phyloP scores from a whole-genome alignment of 140 eudicot genomes.

The Cichorium intybus region DNA sequence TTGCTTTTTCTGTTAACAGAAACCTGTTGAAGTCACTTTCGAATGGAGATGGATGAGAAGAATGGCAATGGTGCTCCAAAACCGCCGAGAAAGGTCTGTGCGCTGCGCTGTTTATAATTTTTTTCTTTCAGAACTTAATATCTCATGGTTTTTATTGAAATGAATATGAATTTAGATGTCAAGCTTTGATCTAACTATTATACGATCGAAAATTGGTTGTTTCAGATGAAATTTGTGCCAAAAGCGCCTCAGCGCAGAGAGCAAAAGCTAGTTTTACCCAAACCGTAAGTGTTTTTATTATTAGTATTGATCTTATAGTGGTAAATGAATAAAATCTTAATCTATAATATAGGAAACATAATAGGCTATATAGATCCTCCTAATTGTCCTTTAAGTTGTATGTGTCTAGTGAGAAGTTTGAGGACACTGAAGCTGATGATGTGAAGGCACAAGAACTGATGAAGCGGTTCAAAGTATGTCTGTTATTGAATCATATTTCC shows the following conservation, averaged over 20 bases:
- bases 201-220: conserved; percentile 3
- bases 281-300: too few species aligned
- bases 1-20: not conserved
- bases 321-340: not conserved
- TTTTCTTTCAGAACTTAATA: not conserved
- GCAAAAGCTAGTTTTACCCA: conserved; percentile 49
- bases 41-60: conserved; percentile 29
- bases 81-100: conserved; percentile 32
- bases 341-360: not conserved
- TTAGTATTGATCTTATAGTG: not conserved
- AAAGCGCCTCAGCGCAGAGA: conserved; percentile 66
- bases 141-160: not conserved
- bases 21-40: not conserved
- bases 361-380: not conserved
- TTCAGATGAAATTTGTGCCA: conserved; percentile 65
- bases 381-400: not conserved
- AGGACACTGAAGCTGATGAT: conserved; percentile 46
- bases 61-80: conserved; percentile 4
- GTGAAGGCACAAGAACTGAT: conserved; percentile 59
- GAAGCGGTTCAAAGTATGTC: conserved; percentile 50
- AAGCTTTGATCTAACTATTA: not conserved
- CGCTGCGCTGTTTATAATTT: not conserved
- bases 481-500: not conserved
- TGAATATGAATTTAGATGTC: conserved; percentile 4
- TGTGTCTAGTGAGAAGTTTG: conserved; percentile 62